Conservation (phyloP, 108 stramenopile genomes). For the Licmophora abbreviata region DNA sequence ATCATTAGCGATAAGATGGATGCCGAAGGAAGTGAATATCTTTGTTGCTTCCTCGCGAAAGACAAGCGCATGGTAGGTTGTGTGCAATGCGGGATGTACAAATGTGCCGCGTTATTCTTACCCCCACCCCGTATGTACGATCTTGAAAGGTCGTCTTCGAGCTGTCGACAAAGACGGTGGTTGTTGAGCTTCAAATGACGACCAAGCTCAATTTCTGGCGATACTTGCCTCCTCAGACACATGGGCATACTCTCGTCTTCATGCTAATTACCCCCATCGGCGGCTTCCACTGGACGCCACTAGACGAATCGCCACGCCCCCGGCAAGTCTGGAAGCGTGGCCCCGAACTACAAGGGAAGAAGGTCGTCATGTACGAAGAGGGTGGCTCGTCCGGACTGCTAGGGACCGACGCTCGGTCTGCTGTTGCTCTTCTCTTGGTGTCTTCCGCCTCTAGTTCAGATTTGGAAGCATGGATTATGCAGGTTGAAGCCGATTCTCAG, state of each 20-base stretch:
- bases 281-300: conserved; percentile 84
- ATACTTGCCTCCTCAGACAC: conserved; percentile 76
- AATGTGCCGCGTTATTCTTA: not conserved
- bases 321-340: conserved; percentile 82
- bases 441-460: conserved; percentile 35
- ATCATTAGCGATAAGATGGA: conserved; percentile 79
- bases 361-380: conserved; percentile 83
- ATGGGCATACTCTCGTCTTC: conserved; percentile 68
- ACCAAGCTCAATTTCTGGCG: conserved; percentile 91
- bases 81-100: conserved; percentile 6
- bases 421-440: conserved; percentile 61
- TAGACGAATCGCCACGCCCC: conserved; percentile 78
- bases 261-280: conserved; percentile 83
- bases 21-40: conserved; percentile 68
- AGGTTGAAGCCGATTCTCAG: conserved; percentile 56
- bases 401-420: conserved; percentile 58
- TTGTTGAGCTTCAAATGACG: conserved; percentile 88
- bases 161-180: conserved; percentile 61
- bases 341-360: conserved; percentile 71
- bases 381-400: conserved; percentile 76
- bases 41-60: conserved; percentile 85
- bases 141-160: conserved; percentile 84
- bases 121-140: not conserved
- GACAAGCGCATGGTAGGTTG: conserved; percentile 73
- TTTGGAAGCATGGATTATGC: conserved; percentile 78